These are phyloP conservation scores for Poteriospumella lacustris DNA, from an alignment of 108 stramenopile species.

Conservation along the genomic window DNA sequence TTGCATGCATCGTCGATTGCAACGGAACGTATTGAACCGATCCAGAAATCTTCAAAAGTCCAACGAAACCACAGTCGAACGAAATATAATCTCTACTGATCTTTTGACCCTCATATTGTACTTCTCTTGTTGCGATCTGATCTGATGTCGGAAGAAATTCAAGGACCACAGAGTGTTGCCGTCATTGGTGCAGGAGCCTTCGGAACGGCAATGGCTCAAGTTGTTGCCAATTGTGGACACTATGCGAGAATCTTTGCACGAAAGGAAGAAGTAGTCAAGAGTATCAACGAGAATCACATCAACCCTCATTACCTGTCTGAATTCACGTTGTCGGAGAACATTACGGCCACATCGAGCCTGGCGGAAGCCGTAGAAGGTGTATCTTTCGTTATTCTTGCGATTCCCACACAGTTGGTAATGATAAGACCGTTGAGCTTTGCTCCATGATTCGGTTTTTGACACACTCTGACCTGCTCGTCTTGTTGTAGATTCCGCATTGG, in stretches of 20 bases:
- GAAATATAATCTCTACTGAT: too few species aligned
- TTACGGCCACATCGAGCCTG: conserved; percentile 49
- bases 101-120: too few species aligned
- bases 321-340: conserved; percentile 54
- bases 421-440: not conserved
- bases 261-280: not conserved
- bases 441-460: not conserved
- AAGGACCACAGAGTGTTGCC: too few species aligned
- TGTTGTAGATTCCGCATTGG: conserved; percentile 52
- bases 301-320: conserved; percentile 69
- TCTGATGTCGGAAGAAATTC: too few species aligned
- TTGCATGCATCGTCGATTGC: too few species aligned
- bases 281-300: conserved; percentile 52
- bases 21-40: too few species aligned
- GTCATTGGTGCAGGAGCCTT: conserved; percentile 53
- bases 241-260: not conserved
- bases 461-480: not conserved
- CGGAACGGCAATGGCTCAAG: conserved; percentile 74
- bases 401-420: conserved; percentile 61
- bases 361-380: conserved; percentile 34
- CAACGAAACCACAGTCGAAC: too few species aligned
- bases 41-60: too few species aligned
- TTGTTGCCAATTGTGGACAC: conserved; percentile 31
- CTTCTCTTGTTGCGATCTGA: too few species aligned
- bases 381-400: conserved; percentile 59